Evolutionary conservation across 768 basidiomycete genomes (phyloP).

Genomic region (Suillus bovinus): DNA sequence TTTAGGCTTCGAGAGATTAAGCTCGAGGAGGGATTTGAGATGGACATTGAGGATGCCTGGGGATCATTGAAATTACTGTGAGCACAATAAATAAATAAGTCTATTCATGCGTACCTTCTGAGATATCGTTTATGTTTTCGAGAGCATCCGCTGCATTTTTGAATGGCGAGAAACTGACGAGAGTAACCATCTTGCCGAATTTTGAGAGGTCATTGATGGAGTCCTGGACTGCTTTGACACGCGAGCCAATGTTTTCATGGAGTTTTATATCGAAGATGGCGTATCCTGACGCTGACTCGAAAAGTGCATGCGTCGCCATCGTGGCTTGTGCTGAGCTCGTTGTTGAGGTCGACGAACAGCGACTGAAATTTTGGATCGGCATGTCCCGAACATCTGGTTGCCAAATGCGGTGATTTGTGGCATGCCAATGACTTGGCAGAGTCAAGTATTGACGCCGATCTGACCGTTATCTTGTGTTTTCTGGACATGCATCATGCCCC

Average conservation of each 20-base stretch:
- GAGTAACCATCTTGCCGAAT: conserved; percentile 89
- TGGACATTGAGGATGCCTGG: conserved; percentile 85
- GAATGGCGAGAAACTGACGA: conserved; percentile 92
- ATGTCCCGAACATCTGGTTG: background rate
- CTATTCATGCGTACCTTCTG: conserved; percentile 68
- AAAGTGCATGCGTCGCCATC: conserved; percentile 84
- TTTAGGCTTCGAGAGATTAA: conserved; percentile 79
- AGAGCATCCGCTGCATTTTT: conserved; percentile 91
- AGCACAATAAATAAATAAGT: background rate
- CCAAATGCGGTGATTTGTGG: no score
- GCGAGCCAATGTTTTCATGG: conserved; percentile 83
- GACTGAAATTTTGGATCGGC: conserved; percentile 24
- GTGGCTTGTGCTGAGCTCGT: conserved; percentile 30
- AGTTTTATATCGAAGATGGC: conserved; percentile 88
- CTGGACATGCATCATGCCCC: no score
- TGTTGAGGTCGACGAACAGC: conserved; percentile 34
- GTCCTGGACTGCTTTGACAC: conserved; percentile 76
- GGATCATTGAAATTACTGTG: conserved; percentile 3
- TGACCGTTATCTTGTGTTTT: no score
- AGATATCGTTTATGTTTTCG: conserved; percentile 94
- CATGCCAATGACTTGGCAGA: no score
- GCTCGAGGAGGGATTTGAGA: conserved; percentile 80
- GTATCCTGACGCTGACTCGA: conserved; percentile 94
- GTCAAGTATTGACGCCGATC: no score
- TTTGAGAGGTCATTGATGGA: conserved; percentile 85